phyloP scores from a whole-genome alignment of 805 yeast genomes.

The Lachancea thermotolerans region DNA sequence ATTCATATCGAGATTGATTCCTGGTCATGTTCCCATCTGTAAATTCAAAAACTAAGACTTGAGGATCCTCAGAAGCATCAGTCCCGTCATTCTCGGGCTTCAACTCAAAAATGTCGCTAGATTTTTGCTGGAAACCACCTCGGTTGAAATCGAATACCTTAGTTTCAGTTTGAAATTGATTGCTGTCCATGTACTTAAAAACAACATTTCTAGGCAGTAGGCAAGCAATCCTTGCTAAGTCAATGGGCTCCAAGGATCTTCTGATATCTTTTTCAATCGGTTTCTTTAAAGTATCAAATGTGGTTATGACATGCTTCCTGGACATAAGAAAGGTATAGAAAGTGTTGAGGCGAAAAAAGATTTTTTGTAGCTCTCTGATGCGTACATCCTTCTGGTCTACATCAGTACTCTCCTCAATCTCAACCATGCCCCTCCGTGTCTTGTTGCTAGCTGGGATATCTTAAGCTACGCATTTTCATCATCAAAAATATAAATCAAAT shows the following conservation, averaged over 20 bases:
- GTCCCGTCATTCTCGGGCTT: slow-evolving; percentile 33
- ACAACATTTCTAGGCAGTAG: slow-evolving; percentile 64
- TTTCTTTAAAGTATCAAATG: slow-evolving; percentile 45
- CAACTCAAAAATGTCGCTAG: slow-evolving; percentile 45
- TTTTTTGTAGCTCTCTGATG: slow-evolving; percentile 38
- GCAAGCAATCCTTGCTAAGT: slow-evolving; percentile 56
- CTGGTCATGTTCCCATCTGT: slow-evolving; percentile 54
- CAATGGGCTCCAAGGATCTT: slow-evolving; percentile 41
- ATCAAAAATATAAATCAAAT: neutral
- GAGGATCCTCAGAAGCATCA: slow-evolving; percentile 33
- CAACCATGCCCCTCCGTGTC: neutral
- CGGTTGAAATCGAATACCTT: slow-evolving; percentile 33
- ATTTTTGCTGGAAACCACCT: slow-evolving; percentile 51
- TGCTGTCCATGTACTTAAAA: slow-evolving; percentile 74
- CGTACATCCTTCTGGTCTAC: neutral
- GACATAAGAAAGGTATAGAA: slow-evolving; percentile 57
- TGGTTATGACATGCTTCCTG: slow-evolving; percentile 52
- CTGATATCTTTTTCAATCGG: slow-evolving; percentile 46
- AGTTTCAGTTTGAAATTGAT: slow-evolving; percentile 43
- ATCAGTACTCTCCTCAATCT: neutral
- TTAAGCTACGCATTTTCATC: neutral
- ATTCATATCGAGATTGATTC: slow-evolving; percentile 41
- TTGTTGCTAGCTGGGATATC: neutral
- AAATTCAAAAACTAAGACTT: slow-evolving; percentile 67
- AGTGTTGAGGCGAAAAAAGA: slow-evolving; percentile 50